These are phyloP conservation scores for Exophiala xenobiotica DNA, from an alignment of 2,329 filamentous ascomycete species.

Conservation along the genomic window DNA sequence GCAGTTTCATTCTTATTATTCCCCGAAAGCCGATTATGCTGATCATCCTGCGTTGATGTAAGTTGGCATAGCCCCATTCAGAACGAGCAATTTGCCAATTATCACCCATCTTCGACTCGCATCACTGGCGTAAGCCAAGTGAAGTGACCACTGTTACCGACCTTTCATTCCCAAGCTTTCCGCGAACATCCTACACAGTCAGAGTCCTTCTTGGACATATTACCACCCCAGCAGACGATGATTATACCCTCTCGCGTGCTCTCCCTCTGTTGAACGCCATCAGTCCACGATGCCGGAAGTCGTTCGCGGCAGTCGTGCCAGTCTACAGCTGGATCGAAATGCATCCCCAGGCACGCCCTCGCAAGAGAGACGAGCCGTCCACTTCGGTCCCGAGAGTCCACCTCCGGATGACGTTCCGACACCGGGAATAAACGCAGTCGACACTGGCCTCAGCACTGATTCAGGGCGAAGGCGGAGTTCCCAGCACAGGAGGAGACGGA, in stretches of 20 bases:
- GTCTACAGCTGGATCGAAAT: constrained; percentile 19
- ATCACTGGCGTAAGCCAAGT: background rate
- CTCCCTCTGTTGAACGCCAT: background rate
- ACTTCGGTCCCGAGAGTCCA: constrained; percentile 19
- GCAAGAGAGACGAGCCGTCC: constrained; percentile 21
- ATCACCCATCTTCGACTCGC: background rate
- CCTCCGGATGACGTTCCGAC: constrained; percentile 11
- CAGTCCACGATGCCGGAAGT: constrained; percentile 29
- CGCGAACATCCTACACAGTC: constrained; percentile 1
- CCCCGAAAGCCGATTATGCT: background rate
- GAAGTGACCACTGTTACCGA: no score
- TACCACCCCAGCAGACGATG: background rate
- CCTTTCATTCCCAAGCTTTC: background rate
- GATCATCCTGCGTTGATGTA: background rate
- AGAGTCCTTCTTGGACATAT: background rate
- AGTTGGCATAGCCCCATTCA: background rate
- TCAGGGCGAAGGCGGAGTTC: constrained; percentile 20
- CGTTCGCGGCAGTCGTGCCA: constrained; percentile 28
- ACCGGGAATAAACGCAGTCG: constrained; percentile 11
- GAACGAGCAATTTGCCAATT: background rate
- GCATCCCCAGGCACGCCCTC: constrained; percentile 9
- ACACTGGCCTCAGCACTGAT: constrained; percentile 19
- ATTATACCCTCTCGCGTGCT: background rate
- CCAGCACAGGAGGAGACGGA: constrained; percentile 18
- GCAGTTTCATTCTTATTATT: background rate